Base-by-base conservation (phyloP, 495 filamentous ascomycete genomes). In the Penicillium verhagenii region DNA sequence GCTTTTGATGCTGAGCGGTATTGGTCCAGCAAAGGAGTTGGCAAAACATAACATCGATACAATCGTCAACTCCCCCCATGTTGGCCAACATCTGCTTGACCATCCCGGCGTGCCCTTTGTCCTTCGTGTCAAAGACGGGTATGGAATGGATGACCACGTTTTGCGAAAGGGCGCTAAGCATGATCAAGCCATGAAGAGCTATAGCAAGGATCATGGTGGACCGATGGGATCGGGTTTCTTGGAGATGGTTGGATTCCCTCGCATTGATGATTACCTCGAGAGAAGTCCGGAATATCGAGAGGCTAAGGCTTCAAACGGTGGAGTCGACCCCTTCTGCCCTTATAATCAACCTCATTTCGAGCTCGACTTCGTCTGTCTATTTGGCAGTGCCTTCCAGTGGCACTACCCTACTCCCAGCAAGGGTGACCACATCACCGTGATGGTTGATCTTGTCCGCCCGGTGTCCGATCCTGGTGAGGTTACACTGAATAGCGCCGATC, bases 281-380 rank as follows among this genome's bases (percentile, higher is more conserved):
- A 74, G 72, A 19, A 73, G 72, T 47, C 69, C 72, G 4, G 74
- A 75, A 50, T 86, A 83, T 56, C 68, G 66, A 14, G 69, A 74
- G 16, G 70, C 72, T 26, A 82, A 82, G 58, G 71, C 69, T 21
- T 64, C 59, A 3, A 82, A 83, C 65, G 79, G 77, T 4, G 77
- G 76, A 0, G 54, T 74, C 4, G 83, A 85, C 54, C 82, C 82
- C 10, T 84, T 86, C 58, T 77, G 80, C 6, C 84, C 84, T 6
- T 77, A 61, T 26, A 78, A 77, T 21, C 82, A 86, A 61, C 82
- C 83, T 38, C 82, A 86, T 62, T 86, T 86, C 58, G 82, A 87
- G 71, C 73, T 87, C 49, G 82, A 85, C 61, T 86, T 86, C 52
- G 78, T 85, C 43, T 72, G 76, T 47, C 78, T 84, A 72, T 86